Base-by-base conservation (phyloP, 2,329 filamentous ascomycete genomes). In the Trichoderma koningiopsis region DNA sequence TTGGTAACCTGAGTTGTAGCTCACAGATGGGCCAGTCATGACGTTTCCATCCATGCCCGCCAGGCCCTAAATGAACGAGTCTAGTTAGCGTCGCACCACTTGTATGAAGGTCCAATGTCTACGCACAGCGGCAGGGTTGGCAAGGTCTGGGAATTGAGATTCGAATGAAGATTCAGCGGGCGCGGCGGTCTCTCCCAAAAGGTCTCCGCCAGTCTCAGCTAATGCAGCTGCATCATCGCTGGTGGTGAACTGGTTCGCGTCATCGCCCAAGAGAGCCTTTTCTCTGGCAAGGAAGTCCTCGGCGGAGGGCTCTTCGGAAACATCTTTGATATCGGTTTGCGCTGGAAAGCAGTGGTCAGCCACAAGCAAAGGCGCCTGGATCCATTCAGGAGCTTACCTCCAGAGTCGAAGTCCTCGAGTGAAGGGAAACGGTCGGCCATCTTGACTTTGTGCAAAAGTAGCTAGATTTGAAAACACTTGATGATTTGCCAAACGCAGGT, bases 241-340 rank as follows among this genome's bases (percentile, higher is more conserved):
- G 37, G 92, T 92, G 72, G 91, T 86, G 80, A 99, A 99, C 83
- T 94, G 92, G 75, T 94, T 88, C 71, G 96, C 96, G 80, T 98
- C 96, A 72, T 97, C 96, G 73, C 96, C 96, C 8, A 99, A 89
- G 22, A 91, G 82, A 71, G 94, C 96, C 77, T 94, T 93, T 83
- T 99, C 96, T 74, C 95, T 92, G 72, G 92, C 90, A 60, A 98
- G 88, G 80, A 99, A 98, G 81, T 97, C 93, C 77, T 93, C 89
- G 72, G 88, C 85, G 37, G 90, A 89, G 35, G 87, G 84, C 11
- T 86, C 83, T 71, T 84, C 86, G 72, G 86, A 84, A 47, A 88
- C 80, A 68, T 83, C 85, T 81, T 85, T 86, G 78, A 86, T 85
- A 73, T 88, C 88, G 68, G 90, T 90, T 82, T 92, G 89, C 77